Evolutionary conservation across 2,329 filamentous ascomycete species (phyloP).

Genomic region (Apiospora aurea): DNA sequence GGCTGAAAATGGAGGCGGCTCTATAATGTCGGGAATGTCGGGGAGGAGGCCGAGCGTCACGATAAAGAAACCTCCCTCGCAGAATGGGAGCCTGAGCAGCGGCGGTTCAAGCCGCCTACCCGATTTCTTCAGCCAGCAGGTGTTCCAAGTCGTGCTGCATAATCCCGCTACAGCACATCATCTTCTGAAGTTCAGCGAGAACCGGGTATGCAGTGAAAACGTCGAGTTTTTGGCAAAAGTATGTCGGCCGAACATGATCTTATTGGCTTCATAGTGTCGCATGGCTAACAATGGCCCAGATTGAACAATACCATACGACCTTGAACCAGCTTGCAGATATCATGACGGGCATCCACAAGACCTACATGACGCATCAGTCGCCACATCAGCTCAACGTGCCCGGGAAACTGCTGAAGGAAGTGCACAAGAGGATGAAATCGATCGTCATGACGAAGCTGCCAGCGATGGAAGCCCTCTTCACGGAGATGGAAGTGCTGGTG

Average conservation of each 20-base stretch:
- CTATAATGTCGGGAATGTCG: not conserved
- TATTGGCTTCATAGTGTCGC: too few species aligned
- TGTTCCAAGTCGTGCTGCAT: constrained; percentile 50
- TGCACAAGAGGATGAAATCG: constrained; percentile 37
- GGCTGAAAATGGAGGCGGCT: not conserved
- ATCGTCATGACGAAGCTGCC: constrained; percentile 46
- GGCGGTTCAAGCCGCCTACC: constrained; percentile 35
- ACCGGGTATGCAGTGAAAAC: constrained; percentile 49
- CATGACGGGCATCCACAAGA: constrained; percentile 45
- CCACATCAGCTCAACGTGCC: constrained; percentile 39
- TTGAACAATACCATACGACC: constrained; percentile 51
- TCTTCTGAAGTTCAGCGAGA: constrained; percentile 50
- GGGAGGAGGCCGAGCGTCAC: not conserved
- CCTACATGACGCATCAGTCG: constrained; percentile 36
- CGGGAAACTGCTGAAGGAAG: constrained; percentile 35
- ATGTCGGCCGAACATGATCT: not conserved
- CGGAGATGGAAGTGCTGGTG: constrained; percentile 48
- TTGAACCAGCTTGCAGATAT: constrained; percentile 48
- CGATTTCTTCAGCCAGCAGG: constrained; percentile 50
- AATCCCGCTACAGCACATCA: constrained; percentile 52
- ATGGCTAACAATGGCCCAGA: constrained; percentile 32
- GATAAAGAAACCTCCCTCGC: not conserved
- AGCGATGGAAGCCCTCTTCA: constrained; percentile 48
- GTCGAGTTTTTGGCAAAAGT: constrained; percentile 57
- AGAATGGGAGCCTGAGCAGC: constrained; percentile 22